Evolutionary conservation across 106 monocot genomes (phyloP), one percentile per base, ranked within the genome.

Genomic region (Dendrobium catenatum): DNA sequence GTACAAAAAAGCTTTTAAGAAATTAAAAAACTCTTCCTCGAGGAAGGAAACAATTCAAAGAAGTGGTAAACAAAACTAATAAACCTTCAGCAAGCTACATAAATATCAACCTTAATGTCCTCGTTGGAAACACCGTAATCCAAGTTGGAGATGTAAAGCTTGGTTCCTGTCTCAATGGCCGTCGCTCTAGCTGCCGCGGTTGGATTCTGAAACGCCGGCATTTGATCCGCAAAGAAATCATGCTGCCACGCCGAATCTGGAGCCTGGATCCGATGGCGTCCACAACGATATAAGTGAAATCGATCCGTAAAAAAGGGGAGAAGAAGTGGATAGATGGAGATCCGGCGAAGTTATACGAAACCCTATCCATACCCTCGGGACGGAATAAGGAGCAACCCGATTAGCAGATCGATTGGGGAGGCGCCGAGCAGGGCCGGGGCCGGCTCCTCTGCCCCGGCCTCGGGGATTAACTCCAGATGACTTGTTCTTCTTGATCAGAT

Each of bases 401-500:
- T 78, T 82, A 9, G 66, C 82, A 0, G 88, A 55, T 17, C 86
- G 77, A 73, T 86, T 91, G 75, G 87, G 85, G 68, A 82, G 33
- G 15, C 86, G 88, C 42, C 88, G 86, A 27, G 84, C 75, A 17
- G 91, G 91, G 24, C 87, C 86, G n/a, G 81, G 27, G 15, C 79
- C 79, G 46, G 51, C 70, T 43, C 87, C 84, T 18, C 89, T 78
- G 56, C 79, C 83, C 31, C 80, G 74, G 17, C 85, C 84, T 19
- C 82, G 78, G 77, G 72, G 9, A 59, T 73, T 40, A 22, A 68
- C 85, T 55, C 42, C 16, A n/a, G 73, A 73, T 24, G 90, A 82
- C 86, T 93, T 93, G 89, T 87, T 93, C 83, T 82, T 87, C 84
- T 91, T 93, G 78, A 93, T 91, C 73, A 93, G 82, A 79, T 93